A percentile compares a stretch with the other conserved stretches of the same genome.
phyloP scores from a whole-genome alignment of 371 early-diverging fungal genomes.

The Syncephalastrum racemosum region DNA sequence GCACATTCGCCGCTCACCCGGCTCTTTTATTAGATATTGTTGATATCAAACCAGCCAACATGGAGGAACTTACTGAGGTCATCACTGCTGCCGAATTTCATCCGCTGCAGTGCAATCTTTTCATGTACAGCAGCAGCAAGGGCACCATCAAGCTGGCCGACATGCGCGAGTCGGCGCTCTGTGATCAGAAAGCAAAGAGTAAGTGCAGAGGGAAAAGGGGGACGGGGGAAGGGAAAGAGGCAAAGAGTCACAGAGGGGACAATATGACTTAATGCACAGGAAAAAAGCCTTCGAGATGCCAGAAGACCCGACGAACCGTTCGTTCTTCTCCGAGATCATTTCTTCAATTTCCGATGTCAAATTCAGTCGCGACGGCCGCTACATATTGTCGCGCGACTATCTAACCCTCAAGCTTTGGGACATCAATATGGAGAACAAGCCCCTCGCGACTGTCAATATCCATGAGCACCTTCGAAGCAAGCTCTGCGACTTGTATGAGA shows the following conservation, averaged over 20 bases:
- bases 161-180: slow-evolving; percentile 85
- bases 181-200: slow-evolving; percentile 80
- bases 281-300: slow-evolving; percentile 84
- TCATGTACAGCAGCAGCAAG: slow-evolving; percentile 92
- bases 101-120: slow-evolving; percentile 81
- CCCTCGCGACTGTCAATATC: slow-evolving; percentile 87
- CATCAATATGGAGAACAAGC: slow-evolving; percentile 90
- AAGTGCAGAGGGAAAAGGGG: slow-evolving; percentile 1
- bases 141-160: slow-evolving; percentile 90
- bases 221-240: not conserved
- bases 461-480: slow-evolving; percentile 91
- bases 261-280: too few species aligned
- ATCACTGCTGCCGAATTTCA: slow-evolving; percentile 95
- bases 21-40: slow-evolving; percentile 67
- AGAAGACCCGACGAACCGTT: slow-evolving; percentile 89
- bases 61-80: slow-evolving; percentile 95
- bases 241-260: too few species aligned
- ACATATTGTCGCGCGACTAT: slow-evolving; percentile 94
- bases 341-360: slow-evolving; percentile 94
- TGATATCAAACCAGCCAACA: slow-evolving; percentile 94
- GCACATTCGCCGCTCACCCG: slow-evolving; percentile 3
- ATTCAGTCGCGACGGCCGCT: slow-evolving; percentile 93
- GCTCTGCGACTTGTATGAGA: slow-evolving; percentile 96
- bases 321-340: slow-evolving; percentile 97
- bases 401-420: slow-evolving; percentile 95